Conservation (phyloP, 1,284 basidiomycete species). For the Agroathelia rolfsii region DNA sequence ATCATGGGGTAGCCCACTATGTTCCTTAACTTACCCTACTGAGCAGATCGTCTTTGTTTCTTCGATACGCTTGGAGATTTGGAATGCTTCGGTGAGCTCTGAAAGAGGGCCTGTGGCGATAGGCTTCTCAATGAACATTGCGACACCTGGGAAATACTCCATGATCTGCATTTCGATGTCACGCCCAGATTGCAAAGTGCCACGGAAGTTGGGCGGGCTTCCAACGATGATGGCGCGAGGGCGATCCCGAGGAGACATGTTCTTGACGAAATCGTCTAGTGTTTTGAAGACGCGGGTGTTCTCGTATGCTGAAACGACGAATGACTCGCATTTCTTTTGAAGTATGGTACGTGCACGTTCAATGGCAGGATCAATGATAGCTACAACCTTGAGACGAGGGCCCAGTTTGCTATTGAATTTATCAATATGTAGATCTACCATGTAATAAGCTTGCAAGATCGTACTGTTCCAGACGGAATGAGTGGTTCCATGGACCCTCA, state of each 20-base stretch:
- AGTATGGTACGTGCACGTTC: conserved; percentile 78
- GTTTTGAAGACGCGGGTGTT: conserved; percentile 84
- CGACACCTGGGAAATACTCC: conserved; percentile 81
- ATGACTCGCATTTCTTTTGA: conserved; percentile 85
- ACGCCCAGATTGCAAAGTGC: conserved; percentile 65
- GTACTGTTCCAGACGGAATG: conserved; percentile 88
- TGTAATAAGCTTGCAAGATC: conserved; percentile 15
- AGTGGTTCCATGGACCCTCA: conserved; percentile 90
- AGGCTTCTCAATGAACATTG: conserved; percentile 95
- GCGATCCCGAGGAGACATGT: conserved; percentile 48
- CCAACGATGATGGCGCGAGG: conserved; percentile 83
- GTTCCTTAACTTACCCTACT: conserved; percentile 56
- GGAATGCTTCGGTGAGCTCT: conserved; percentile 59
- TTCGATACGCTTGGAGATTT: conserved; percentile 58
- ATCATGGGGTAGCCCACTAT: conserved; percentile 4
- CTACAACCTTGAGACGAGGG: conserved; percentile 90
- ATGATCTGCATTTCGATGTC: conserved; percentile 89
- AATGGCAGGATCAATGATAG: conserved; percentile 84
- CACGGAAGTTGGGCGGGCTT: conserved; percentile 89
- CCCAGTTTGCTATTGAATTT: conserved; percentile 75
- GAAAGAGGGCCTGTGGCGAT: conserved; percentile 74
- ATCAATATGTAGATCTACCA: conserved; percentile 9
- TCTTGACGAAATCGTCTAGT: conserved; percentile 79
- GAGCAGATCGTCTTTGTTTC: conserved; percentile 75
- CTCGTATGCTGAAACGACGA: conserved; percentile 90